Conservation (phyloP, 768 basidiomycete genomes). For the Heimioporus sp. region DNA sequence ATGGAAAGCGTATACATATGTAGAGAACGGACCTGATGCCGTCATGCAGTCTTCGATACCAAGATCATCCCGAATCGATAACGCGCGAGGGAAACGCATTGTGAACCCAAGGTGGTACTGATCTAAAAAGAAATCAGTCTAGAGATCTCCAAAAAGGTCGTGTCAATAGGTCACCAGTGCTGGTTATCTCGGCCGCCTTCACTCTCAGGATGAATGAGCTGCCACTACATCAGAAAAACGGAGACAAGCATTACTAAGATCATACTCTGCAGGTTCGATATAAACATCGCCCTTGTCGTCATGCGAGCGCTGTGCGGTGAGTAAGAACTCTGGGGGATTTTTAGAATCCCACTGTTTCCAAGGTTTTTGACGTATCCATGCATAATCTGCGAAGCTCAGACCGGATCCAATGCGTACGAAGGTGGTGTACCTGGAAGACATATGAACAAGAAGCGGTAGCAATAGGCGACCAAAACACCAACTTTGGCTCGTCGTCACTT, state of each 20-base stretch:
- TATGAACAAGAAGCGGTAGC: not conserved
- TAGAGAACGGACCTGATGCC: constrained; percentile 50
- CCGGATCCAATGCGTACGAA: constrained; percentile 93
- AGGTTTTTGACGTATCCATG: constrained; percentile 77
- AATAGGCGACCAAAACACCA: constrained; percentile 11
- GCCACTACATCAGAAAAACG: constrained; percentile 2
- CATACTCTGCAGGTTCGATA: constrained; percentile 85
- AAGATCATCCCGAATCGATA: constrained; percentile 78
- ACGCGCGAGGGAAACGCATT: constrained; percentile 90
- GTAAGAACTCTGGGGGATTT: constrained; percentile 66
- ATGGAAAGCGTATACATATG: not conserved
- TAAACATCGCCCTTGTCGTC: constrained; percentile 92
- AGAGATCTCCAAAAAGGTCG: too few relatives aligned
- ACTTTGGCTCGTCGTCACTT: constrained; percentile 62
- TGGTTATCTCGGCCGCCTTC: constrained; percentile 89
- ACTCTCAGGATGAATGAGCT: constrained; percentile 94
- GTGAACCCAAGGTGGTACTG: constrained; percentile 85
- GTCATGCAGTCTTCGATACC: constrained; percentile 69
- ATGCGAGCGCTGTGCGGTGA: constrained; percentile 54
- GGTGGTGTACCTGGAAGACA: constrained; percentile 62
- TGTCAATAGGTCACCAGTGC: constrained; percentile 52
- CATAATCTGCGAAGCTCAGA: constrained; percentile 80
- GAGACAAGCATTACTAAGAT: not conserved
- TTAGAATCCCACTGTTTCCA: constrained; percentile 83
- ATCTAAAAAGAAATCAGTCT: constrained; percentile 41